phyloP scores from a whole-genome alignment of 2,329 filamentous ascomycete genomes.

The Hymenoscyphus fructigenus region DNA sequence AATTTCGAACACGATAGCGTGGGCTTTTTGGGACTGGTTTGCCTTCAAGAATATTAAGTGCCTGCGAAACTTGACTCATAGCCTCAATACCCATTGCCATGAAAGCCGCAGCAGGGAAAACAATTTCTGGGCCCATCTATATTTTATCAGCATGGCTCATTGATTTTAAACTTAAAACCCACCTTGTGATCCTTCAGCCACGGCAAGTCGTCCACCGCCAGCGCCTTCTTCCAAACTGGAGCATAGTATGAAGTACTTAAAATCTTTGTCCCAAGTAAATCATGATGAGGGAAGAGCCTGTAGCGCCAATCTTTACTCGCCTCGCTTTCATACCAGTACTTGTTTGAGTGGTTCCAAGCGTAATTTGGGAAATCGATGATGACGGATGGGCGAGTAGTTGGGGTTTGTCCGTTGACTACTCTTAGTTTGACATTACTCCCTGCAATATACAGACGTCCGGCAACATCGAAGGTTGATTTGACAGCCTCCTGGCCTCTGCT shows the following conservation, averaged over 20 bases:
- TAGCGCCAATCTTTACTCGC: conserved; percentile 47
- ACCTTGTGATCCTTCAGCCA: too few relatives aligned
- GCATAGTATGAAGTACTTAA: too few relatives aligned
- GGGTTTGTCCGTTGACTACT: conserved; percentile 40
- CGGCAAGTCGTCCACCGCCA: too few relatives aligned
- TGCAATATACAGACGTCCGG: conserved; percentile 24
- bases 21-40: too few relatives aligned
- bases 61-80: not conserved
- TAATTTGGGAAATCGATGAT: conserved; percentile 49
- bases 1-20: conserved; percentile 16
- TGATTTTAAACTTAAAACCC: too few relatives aligned
- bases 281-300: conserved; percentile 44
- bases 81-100: not conserved
- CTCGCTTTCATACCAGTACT: conserved; percentile 54
- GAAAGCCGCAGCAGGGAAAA: not conserved
- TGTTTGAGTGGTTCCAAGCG: conserved; percentile 51
- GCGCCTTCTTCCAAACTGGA: too few relatives aligned
- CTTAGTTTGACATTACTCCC: conserved; percentile 12
- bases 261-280: conserved; percentile 39
- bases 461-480: conserved; percentile 44
- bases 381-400: conserved; percentile 6
- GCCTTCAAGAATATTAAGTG: not conserved
- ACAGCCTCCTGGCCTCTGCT: conserved; percentile 50
- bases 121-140: not conserved
- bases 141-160: not conserved